Evolutionary conservation across 31 red algal genomes (phyloP).

Genomic region (Odonthalia washingtoniensis): DNA sequence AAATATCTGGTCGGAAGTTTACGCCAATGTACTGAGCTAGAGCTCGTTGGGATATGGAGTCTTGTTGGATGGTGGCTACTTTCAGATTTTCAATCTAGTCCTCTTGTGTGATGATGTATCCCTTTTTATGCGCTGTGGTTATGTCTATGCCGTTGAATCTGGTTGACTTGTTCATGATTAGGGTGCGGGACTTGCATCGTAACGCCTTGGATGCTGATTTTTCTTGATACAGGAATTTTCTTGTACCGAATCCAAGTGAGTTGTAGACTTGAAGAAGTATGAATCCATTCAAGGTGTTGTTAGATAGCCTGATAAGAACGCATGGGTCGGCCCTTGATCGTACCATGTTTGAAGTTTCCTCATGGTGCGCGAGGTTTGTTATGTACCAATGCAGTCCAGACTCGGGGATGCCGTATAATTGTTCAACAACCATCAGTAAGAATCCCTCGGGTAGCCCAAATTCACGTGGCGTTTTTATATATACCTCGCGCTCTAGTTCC

Average conservation of each 20-base stretch:
- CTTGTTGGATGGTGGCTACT: not conserved
- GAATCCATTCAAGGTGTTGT: not conserved
- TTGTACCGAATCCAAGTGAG: not conserved
- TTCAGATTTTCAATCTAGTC: conserved; percentile 2
- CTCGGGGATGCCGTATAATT: not conserved
- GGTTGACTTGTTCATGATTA: too few species aligned
- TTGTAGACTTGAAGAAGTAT: not conserved
- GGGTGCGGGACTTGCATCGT: not conserved
- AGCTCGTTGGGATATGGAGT: not conserved
- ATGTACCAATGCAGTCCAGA: not conserved
- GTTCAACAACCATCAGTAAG: not conserved
- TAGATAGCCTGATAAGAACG: not conserved
- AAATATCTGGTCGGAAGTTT: too few species aligned
- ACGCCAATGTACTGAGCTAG: not conserved
- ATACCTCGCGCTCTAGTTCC: not conserved
- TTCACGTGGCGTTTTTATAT: conserved; percentile 7
- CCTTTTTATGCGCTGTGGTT: not conserved
- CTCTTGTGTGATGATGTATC: not conserved
- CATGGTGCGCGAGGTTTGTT: not conserved
- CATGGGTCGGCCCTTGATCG: not conserved
- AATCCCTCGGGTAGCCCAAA: not conserved
- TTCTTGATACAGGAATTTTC: not conserved
- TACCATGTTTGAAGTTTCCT: not conserved
- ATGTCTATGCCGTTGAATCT: not conserved
- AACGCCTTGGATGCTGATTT: not conserved